Conservation (phyloP, 2,329 filamentous ascomycete species). For the Exophiala sp. region DNA sequence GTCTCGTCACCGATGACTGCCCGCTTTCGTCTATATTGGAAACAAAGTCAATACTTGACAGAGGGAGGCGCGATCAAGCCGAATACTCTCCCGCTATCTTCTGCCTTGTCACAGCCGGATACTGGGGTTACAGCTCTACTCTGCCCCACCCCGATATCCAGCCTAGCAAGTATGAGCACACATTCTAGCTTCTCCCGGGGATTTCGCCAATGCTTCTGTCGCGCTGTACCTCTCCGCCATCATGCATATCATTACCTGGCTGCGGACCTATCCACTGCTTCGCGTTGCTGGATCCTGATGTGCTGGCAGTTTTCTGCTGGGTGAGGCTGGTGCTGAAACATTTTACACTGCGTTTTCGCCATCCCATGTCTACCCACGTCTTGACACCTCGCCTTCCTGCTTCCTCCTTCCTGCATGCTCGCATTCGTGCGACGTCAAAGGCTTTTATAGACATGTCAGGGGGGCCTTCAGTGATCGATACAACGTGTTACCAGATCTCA, state of each 20-base stretch:
- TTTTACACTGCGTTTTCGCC: slow-evolving; percentile 20
- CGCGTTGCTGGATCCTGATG: slow-evolving; percentile 20
- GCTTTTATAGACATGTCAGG: slow-evolving; percentile 24
- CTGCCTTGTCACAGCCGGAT: slow-evolving; percentile 2
- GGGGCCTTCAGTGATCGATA: slow-evolving; percentile 17
- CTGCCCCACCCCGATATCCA: slow-evolving; percentile 15
- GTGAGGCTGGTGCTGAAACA: slow-evolving; percentile 17
- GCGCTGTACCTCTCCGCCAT: slow-evolving; percentile 21
- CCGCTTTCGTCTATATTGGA: background rate
- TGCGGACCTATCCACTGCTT: slow-evolving; percentile 16
- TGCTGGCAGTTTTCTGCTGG: slow-evolving; percentile 21
- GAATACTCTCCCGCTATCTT: slow-evolving; percentile 14
- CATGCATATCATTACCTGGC: slow-evolving; percentile 24
- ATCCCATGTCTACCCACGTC: slow-evolving; percentile 22
- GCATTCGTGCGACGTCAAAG: slow-evolving; percentile 16
- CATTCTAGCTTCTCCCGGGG: slow-evolving; percentile 10
- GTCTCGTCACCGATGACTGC: background rate
- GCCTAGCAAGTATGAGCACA: slow-evolving; percentile 1
- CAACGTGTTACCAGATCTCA: slow-evolving; percentile 26
- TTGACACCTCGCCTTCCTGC: slow-evolving; percentile 16
- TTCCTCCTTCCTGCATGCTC: slow-evolving; percentile 17
- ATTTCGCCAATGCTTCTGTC: slow-evolving; percentile 7
- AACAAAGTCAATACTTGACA: slow-evolving; percentile 1
- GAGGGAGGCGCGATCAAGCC: slow-evolving; percentile 6
- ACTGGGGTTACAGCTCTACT: slow-evolving; percentile 8